Conservation (phyloP, 1,139 yeast genomes). For the Scheffersomyces insectosa region DNA sequence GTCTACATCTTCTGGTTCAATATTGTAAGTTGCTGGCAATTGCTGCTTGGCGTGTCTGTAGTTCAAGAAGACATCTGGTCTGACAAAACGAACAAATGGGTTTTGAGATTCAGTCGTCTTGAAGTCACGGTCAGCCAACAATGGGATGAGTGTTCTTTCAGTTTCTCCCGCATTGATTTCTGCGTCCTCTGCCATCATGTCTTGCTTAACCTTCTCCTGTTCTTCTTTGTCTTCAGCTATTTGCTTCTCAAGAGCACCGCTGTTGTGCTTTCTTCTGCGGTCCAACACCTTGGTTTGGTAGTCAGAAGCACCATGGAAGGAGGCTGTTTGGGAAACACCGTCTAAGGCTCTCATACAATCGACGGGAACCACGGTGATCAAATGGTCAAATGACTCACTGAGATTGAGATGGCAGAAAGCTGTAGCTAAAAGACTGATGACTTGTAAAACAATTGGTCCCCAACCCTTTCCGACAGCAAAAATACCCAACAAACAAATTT, state of each 20-base stretch:
- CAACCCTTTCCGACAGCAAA: conserved; percentile 91
- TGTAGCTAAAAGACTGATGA: conserved; percentile 63
- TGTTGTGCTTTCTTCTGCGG: conserved; percentile 11
- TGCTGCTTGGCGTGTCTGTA: conserved; percentile 54
- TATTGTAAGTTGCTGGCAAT: conserved; percentile 51
- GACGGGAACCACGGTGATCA: conserved; percentile 58
- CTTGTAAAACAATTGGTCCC: conserved; percentile 87
- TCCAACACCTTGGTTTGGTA: conserved; percentile 35
- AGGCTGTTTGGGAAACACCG: conserved; percentile 63
- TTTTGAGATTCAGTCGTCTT: conserved; percentile 31
- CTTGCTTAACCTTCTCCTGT: conserved; percentile 20
- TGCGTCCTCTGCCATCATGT: conserved; percentile 16
- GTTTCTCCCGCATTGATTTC: conserved; percentile 10
- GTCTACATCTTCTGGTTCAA: conserved; percentile 31
- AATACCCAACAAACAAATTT: conserved; percentile 79
- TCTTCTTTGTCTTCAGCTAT: conserved; percentile 18
- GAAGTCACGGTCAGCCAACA: conserved; percentile 57
- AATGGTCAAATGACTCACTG: conserved; percentile 61
- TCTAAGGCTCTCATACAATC: conserved; percentile 72
- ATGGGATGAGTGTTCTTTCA: conserved; percentile 29
- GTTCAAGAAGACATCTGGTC: conserved; percentile 67
- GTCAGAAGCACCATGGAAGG: conserved; percentile 37
- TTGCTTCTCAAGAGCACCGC: conserved; percentile 13
- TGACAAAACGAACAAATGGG: conserved; percentile 47
- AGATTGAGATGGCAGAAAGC: conserved; percentile 64